phyloP scores from a whole-genome alignment of 306 rosid species.

The Elaeagnus macrophylla region DNA sequence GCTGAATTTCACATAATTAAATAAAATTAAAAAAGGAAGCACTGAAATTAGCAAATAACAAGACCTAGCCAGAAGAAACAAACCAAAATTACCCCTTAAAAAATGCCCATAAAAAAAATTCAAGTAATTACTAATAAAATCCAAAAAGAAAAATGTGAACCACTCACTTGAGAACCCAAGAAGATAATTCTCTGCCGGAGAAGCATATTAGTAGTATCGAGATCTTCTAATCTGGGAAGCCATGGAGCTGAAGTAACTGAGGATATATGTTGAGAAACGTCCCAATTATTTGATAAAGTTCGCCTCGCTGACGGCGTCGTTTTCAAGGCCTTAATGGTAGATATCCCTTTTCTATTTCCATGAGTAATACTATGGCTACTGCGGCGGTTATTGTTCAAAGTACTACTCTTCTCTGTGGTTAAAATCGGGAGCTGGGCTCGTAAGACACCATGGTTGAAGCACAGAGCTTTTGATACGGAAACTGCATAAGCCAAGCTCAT shows the following conservation, averaged over 20 bases:
- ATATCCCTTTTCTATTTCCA: conserved; percentile 21
- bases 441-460: conserved; percentile 30
- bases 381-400: background rate
- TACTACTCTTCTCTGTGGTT: conserved; percentile 11
- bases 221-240: conserved; percentile 72
- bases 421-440: conserved; percentile 32
- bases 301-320: conserved; percentile 21
- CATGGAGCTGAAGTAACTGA: conserved; percentile 40
- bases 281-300: conserved; percentile 68
- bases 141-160: background rate
- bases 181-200: conserved; percentile 90
- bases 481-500: conserved; percentile 34
- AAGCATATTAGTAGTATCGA: conserved; percentile 82
- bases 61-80: no score
- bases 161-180: conserved; percentile 75
- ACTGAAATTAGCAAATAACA: no score
- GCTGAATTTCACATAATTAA: no score
- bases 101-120: background rate
- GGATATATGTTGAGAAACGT: conserved; percentile 21
- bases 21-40: no score
- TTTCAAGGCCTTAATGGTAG: conserved; percentile 28
- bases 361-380: background rate
- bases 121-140: background rate
- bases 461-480: conserved; percentile 34
- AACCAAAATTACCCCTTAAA: background rate